phyloP scores from a whole-genome alignment of 768 basidiomycete species.

The Boletellus ananas region DNA sequence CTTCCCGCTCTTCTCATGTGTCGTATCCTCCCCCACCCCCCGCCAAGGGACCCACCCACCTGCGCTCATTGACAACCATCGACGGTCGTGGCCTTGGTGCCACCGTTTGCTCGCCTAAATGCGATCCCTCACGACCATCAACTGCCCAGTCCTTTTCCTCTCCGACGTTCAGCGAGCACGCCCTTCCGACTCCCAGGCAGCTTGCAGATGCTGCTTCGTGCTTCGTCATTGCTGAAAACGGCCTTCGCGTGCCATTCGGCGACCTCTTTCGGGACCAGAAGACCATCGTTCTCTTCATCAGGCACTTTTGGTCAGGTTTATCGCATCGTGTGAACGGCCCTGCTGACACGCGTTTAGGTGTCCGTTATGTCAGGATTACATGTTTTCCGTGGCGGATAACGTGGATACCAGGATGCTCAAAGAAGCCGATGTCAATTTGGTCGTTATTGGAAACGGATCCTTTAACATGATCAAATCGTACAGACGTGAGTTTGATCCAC shows the following conservation, averaged over 20 bases:
- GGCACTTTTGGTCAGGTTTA: constrained; percentile 68
- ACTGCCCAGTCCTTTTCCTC: constrained; percentile 11
- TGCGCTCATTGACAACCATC: constrained; percentile 21
- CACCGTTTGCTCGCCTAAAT: not conserved
- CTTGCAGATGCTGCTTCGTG: constrained; percentile 60
- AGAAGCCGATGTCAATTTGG: constrained; percentile 51
- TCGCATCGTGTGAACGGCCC: constrained; percentile 1
- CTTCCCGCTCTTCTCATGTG: constrained; percentile 15
- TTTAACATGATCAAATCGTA: constrained; percentile 75
- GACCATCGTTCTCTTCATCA: constrained; percentile 79
- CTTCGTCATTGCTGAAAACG: constrained; percentile 64
- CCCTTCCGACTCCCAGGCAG: constrained; percentile 50
- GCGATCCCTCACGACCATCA: constrained; percentile 14
- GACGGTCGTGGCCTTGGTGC: constrained; percentile 11
- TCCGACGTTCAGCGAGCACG: constrained; percentile 39
- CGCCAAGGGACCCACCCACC: constrained; percentile 13
- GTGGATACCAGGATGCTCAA: constrained; percentile 46
- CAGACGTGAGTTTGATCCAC: constrained; percentile 38
- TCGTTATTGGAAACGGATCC: constrained; percentile 79
- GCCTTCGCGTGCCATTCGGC: constrained; percentile 63
- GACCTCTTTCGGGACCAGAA: constrained; percentile 54
- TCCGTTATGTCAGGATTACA: constrained; percentile 83
- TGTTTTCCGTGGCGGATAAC: constrained; percentile 57
- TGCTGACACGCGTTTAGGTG: constrained; percentile 44
- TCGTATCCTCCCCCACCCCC: constrained; percentile 7